phyloP scores from a whole-genome alignment of 208 protist species.

The Acanthamoeba healyi region DNA sequence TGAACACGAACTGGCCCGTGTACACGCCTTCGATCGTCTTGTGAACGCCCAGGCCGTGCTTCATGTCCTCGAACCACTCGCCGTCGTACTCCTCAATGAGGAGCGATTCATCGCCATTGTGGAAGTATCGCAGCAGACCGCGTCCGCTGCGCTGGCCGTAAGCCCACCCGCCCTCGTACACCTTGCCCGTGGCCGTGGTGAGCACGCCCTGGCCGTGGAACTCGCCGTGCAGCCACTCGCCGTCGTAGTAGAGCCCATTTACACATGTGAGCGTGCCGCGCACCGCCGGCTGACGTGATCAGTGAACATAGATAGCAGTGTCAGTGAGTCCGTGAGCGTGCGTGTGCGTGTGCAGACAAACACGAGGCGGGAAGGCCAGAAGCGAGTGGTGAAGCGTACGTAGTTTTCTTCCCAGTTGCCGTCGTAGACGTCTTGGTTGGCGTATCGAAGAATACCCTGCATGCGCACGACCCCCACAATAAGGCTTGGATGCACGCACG shows the following conservation, averaged over 20 bases:
- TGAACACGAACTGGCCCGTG: slow-evolving; percentile 9
- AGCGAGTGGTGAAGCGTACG: not conserved
- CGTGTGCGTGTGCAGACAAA: too few species aligned
- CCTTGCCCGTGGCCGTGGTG: slow-evolving; percentile 1
- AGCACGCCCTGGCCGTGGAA: not conserved
- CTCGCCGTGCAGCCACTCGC: slow-evolving; percentile 22
- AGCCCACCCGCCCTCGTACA: slow-evolving; percentile 20
- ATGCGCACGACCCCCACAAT: too few species aligned
- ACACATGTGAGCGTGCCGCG: not conserved
- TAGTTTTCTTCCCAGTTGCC: slow-evolving; percentile 16
- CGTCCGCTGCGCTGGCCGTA: not conserved
- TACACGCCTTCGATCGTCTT: slow-evolving; percentile 18
- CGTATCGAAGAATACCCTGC: not conserved
- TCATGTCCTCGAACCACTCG: slow-evolving; percentile 42
- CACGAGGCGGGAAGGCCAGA: too few species aligned
- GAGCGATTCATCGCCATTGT: not conserved
- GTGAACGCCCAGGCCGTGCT: not conserved
- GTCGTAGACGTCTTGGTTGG: slow-evolving; percentile 5
- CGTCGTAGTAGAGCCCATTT: slow-evolving; percentile 5
- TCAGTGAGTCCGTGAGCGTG: too few species aligned
- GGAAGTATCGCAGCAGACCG: not conserved
- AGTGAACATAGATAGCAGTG: too few species aligned
- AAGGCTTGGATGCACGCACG: too few species aligned
- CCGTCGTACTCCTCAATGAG: slow-evolving; percentile 30
- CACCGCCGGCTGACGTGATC: not conserved